Percentiles rank a stretch among this genome's conserved stretches.
Evolutionary conservation across 2,329 filamentous ascomycete species (phyloP).

Genomic region (Onygenales sp.): DNA sequence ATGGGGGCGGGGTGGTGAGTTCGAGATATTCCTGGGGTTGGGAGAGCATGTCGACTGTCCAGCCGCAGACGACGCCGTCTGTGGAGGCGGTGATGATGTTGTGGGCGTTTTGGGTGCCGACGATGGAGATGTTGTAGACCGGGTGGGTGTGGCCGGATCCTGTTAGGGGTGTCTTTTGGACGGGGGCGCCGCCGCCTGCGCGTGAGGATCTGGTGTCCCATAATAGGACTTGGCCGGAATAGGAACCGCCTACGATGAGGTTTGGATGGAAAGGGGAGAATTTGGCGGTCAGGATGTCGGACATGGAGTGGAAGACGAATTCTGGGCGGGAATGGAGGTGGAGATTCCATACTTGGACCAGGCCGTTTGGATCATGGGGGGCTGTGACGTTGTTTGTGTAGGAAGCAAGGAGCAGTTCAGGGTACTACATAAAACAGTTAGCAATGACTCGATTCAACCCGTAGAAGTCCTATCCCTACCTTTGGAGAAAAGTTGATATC

Average conservation of each 20-base stretch:
- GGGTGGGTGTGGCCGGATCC: constrained; percentile 94
- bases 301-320: constrained; percentile 93
- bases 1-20: constrained; percentile 72
- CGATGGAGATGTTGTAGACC: constrained; percentile 88
- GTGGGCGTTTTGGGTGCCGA: constrained; percentile 96
- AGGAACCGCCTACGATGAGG: constrained; percentile 88
- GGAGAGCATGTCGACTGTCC: constrained; percentile 96
- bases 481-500: constrained; percentile 93
- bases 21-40: constrained; percentile 93
- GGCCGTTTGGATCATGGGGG: constrained; percentile 83
- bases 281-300: constrained; percentile 87
- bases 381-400: constrained; percentile 97
- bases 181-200: constrained; percentile 55
- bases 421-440: constrained; percentile 45
- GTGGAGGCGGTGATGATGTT: constrained; percentile 97
- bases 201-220: constrained; percentile 93
- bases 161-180: constrained; percentile 92
- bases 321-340: constrained; percentile 91
- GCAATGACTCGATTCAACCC: too few relatives aligned
- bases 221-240: constrained; percentile 89
- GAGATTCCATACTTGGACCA: constrained; percentile 94
- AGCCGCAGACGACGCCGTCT: constrained; percentile 91
- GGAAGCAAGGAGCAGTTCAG: constrained; percentile 82
- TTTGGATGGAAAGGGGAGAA: constrained; percentile 99
- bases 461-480: constrained; percentile 30